A percentile compares a stretch with the other conserved stretches of the same genome.
phyloP scores from a whole-genome alignment of 331 rosid species.

The Stylosanthes scabra region DNA sequence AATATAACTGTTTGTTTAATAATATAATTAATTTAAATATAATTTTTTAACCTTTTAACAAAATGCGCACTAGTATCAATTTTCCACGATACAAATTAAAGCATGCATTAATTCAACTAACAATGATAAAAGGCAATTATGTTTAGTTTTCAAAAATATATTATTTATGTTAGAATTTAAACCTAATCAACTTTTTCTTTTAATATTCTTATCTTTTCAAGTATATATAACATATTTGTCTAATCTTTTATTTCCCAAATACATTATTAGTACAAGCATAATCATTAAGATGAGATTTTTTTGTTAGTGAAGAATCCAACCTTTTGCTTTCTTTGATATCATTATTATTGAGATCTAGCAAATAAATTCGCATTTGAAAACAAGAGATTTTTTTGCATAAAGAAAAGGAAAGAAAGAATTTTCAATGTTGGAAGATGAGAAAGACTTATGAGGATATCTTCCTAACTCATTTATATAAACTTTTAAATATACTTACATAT shows the following conservation, averaged over 20 bases:
- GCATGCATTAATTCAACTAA: neutral
- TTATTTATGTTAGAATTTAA: neutral
- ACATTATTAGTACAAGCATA: slow-evolving; percentile 33
- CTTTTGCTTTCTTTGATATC: slow-evolving; percentile 37
- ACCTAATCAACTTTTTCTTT: slow-evolving; percentile 11
- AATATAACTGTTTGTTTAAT: no score
- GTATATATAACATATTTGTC: slow-evolving; percentile 28
- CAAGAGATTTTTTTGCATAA: neutral
- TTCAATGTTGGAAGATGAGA: no score
- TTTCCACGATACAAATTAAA: neutral
- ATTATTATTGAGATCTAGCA: slow-evolving; percentile 30
- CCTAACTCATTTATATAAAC: neutral
- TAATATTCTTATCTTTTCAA: slow-evolving; percentile 14
- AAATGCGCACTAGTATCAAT: neutral
- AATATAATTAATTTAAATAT: no score
- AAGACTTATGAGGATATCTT: neutral
- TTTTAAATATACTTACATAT: neutral
- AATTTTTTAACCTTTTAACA: no score
- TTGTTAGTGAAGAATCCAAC: slow-evolving; percentile 32
- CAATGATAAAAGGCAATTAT: neutral
- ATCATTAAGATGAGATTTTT: slow-evolving; percentile 41
- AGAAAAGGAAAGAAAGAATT: neutral
- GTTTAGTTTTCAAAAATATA: neutral
- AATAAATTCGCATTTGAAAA: slow-evolving; percentile 21
- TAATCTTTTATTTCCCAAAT: slow-evolving; percentile 14